Evolutionary conservation across 2,329 filamentous ascomycete genomes (phyloP).

Genomic region (Penicillium fuscoglaucum): DNA sequence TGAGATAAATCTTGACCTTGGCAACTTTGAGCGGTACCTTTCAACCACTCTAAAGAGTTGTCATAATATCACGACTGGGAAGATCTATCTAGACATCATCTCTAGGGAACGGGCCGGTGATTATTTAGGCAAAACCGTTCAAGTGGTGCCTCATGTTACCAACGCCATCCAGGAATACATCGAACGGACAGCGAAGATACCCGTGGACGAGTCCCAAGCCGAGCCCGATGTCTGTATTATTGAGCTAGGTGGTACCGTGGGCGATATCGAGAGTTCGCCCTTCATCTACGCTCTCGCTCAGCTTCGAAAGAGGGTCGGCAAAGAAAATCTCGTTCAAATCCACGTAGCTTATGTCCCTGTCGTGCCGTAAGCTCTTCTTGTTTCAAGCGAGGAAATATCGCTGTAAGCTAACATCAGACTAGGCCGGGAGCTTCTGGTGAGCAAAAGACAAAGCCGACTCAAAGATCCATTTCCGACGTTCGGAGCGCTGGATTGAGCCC

Average conservation of each 20-base stretch:
- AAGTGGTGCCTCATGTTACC: slow-evolving; percentile 90
- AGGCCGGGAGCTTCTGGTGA: slow-evolving; percentile 51
- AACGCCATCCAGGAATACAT: slow-evolving; percentile 93
- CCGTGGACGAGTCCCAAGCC: slow-evolving; percentile 79
- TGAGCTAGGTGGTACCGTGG: slow-evolving; percentile 53
- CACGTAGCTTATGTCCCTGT: slow-evolving; percentile 78
- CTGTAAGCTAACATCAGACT: background rate
- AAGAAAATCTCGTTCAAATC: slow-evolving; percentile 82
- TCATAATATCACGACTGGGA: slow-evolving; percentile 96
- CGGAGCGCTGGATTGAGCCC: slow-evolving; percentile 76
- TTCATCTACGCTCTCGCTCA: slow-evolving; percentile 87
- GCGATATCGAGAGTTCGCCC: slow-evolving; percentile 82
- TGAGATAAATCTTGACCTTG: slow-evolving; percentile 72
- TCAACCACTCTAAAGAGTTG: slow-evolving; percentile 78
- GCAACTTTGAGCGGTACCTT: slow-evolving; percentile 79
- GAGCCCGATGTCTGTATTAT: slow-evolving; percentile 91
- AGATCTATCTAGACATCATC: slow-evolving; percentile 90
- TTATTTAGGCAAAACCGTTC: slow-evolving; percentile 85
- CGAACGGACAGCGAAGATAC: slow-evolving; percentile 76
- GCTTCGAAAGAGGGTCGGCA: slow-evolving; percentile 69
- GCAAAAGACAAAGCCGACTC: slow-evolving; percentile 97
- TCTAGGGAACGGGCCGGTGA: slow-evolving; percentile 69
- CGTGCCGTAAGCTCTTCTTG: slow-evolving; percentile 38
- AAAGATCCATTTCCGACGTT: slow-evolving; percentile 81
- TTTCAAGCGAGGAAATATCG: background rate